Conservation (phyloP, 208 protist species). For the Trichomonas tenax region DNA sequence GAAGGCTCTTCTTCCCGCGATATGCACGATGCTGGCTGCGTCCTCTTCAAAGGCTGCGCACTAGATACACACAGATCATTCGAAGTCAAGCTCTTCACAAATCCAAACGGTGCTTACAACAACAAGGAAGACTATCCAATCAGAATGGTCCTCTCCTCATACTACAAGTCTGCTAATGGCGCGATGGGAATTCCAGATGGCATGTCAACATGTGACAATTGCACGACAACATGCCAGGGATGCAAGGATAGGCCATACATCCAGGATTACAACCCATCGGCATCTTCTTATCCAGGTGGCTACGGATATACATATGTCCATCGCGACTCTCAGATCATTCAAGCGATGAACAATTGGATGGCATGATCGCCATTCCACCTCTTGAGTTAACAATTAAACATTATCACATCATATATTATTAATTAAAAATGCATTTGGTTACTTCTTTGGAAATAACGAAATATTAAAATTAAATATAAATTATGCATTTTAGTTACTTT, state of each 20-base stretch:
- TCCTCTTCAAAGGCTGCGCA: constrained; percentile 42
- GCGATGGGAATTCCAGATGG: neutral
- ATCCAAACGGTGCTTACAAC: constrained; percentile 44
- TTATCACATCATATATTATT: too few species aligned
- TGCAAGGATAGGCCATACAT: neutral
- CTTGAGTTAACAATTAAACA: too few species aligned
- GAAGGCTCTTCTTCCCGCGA: constrained; percentile 42
- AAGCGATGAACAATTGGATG: neutral
- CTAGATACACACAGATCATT: constrained; percentile 39
- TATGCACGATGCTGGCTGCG: constrained; percentile 44
- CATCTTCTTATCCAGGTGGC: neutral
- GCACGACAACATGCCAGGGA: too few species aligned
- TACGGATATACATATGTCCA: too few species aligned
- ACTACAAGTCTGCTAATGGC: constrained; percentile 32
- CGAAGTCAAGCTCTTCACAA: constrained; percentile 44
- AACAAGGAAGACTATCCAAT: too few species aligned
- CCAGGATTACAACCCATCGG: neutral
- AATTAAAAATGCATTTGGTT: too few species aligned
- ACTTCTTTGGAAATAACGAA: too few species aligned
- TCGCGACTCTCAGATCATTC: neutral
- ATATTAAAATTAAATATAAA: too few species aligned
- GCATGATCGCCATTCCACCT: too few species aligned
- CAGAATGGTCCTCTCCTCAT: too few species aligned
- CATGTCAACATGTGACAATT: too few species aligned
- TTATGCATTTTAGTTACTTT: too few species aligned